Evolutionary conservation across 2,329 filamentous ascomycete genomes (phyloP), one percentile per base, ranked within the genome.

Genomic region (Westerdykella sp.): DNA sequence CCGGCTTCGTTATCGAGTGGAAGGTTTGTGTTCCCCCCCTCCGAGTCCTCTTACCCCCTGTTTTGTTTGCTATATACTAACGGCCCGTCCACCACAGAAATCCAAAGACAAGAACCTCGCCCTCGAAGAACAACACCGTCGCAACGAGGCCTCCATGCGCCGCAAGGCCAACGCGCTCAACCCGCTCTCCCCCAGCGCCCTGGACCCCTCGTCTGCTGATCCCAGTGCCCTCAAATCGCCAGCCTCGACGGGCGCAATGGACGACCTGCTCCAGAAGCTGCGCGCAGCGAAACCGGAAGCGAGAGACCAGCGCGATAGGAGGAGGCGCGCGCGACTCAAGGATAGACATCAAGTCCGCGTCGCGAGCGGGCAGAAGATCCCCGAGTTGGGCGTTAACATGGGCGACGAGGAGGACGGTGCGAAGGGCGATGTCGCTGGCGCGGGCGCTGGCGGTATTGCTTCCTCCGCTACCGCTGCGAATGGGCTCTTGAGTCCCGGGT

Each of bases 131-230:
- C 83, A 79, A 42, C 81, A 83, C 56, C 86, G 81, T 54, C 84
- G 87, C 52, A 95, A 94, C 65, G 91, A 97, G 68, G 85, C 83
- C 31, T 93, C 85, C 35, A 87, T 97, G 81, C 91, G 91, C 67
- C 85, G 91, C 57, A 96, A 95, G 72, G 53, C 56, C 5, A 41
- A 42, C 37, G 35, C 50, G 2, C 25, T 49, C 21, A 80, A 86
- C 51, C 78, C 80, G n/a, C 77, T 84, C 54, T 60, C 62, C 4
- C 52, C 59, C 14, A 49, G 85, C 60, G 68, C 77, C 6, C 64
- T 71, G 13, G 60, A 69, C 11, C 65, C 66, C 46, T 21, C 18
- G 3, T 59, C 62, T 21, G 57, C 62, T 12, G 71, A 73, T n/a
- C 69, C 67, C n/a, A 53, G 59, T 14, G 68, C 70, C 13, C 62